Evolutionary conservation across 371 early-diverging fungal species (phyloP).

Genomic region (Saksenaea oblongispora): DNA sequence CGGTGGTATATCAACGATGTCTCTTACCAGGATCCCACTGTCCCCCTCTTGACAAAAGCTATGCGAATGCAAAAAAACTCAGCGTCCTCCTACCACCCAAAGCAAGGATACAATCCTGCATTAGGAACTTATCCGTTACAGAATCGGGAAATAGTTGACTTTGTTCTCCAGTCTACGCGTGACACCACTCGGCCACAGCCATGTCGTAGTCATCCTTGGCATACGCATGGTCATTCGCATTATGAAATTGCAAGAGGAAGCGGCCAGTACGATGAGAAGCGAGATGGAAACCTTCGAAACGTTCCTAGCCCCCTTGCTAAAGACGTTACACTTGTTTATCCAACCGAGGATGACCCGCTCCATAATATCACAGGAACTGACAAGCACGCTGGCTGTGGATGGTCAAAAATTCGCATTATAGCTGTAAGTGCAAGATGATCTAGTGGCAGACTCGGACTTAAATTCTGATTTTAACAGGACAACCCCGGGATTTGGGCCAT

Average conservation of each 20-base stretch:
- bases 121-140: slow-evolving; percentile 33
- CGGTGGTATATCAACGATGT: slow-evolving; percentile 38
- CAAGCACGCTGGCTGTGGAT: slow-evolving; percentile 32
- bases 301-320: slow-evolving; percentile 16
- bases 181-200: slow-evolving; percentile 9
- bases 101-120: slow-evolving; percentile 26
- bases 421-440: slow-evolving; percentile 26
- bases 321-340: slow-evolving; percentile 40
- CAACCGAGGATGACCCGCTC: slow-evolving; percentile 16
- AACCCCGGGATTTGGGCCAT: slow-evolving; percentile 36
- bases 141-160: slow-evolving; percentile 33
- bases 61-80: slow-evolving; percentile 6
- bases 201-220: slow-evolving; percentile 48
- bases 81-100: neutral
- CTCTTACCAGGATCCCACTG: slow-evolving; percentile 15
- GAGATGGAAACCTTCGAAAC: slow-evolving; percentile 27
- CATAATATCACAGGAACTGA: slow-evolving; percentile 1
- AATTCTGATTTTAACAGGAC: slow-evolving; percentile 14
- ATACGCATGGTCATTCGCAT: slow-evolving; percentile 47
- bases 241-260: slow-evolving; percentile 38
- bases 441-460: neutral
- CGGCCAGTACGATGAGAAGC: slow-evolving; percentile 36
- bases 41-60: slow-evolving; percentile 10
- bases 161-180: slow-evolving; percentile 37
- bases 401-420: slow-evolving; percentile 40